These are phyloP conservation scores for Ambispora gerdemannii DNA, from an alignment of 192 early-diverging fungal genomes.

Conservation along the genomic window DNA sequence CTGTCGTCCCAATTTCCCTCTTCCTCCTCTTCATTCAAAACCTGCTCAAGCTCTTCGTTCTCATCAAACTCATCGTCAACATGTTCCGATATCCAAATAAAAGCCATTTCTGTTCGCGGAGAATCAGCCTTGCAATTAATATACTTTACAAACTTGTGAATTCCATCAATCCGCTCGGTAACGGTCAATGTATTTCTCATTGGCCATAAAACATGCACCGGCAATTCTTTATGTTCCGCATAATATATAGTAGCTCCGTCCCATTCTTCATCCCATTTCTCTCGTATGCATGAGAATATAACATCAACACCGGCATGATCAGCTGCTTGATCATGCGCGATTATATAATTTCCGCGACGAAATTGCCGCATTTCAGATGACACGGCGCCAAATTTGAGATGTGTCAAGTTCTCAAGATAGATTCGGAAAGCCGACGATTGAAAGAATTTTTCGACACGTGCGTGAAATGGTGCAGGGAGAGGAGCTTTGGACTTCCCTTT, in stretches of 20 bases:
- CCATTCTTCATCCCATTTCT: constrained; percentile 51
- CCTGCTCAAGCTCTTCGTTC: constrained; percentile 8
- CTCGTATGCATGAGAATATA: constrained; percentile 36
- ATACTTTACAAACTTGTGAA: constrained; percentile 56
- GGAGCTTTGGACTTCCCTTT: constrained; percentile 8
- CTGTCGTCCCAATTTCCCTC: too few species aligned
- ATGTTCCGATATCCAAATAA: constrained; percentile 34
- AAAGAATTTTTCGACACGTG: constrained; percentile 34
- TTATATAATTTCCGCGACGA: constrained; percentile 54
- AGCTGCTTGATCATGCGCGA: constrained; percentile 56
- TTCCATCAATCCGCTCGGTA: constrained; percentile 53
- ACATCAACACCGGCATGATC: constrained; percentile 56
- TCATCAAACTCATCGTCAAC: constrained; percentile 32
- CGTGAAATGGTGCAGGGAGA: constrained; percentile 14
- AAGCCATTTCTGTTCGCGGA: constrained; percentile 41
- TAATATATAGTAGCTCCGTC: constrained; percentile 59
- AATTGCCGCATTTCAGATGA: constrained; percentile 46
- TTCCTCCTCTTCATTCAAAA: constrained; percentile 37
- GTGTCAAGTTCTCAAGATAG: constrained; percentile 34
- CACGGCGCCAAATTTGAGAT: constrained; percentile 23
- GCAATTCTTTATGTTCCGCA: constrained; percentile 42
- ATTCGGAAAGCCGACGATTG: constrained; percentile 34
- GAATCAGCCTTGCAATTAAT: constrained; percentile 44
- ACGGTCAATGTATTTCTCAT: constrained; percentile 52
- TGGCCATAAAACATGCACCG: constrained; percentile 43